These are phyloP conservation scores for Microdochium nivale DNA, from an alignment of 2,329 filamentous ascomycete genomes.

Conservation along the genomic window DNA sequence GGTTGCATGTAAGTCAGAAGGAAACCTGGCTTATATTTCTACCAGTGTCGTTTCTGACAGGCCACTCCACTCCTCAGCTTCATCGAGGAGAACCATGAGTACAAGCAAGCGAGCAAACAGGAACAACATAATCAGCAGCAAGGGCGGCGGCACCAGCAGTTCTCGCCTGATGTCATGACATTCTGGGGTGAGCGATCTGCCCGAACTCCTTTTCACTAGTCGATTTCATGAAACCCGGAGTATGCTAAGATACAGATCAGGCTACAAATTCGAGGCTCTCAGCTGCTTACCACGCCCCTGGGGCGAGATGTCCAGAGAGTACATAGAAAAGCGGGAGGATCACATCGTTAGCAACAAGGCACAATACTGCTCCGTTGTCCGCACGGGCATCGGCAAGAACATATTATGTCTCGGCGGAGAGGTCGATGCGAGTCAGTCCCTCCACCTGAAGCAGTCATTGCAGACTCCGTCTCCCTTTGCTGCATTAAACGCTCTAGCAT, in stretches of 20 bases:
- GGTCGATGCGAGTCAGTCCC: constrained; percentile 76
- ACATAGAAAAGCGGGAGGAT: constrained; percentile 68
- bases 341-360: constrained; percentile 77
- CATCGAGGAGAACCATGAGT: constrained; percentile 81
- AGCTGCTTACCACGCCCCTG: constrained; percentile 68
- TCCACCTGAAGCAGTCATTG: too few relatives aligned
- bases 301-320: constrained; percentile 61
- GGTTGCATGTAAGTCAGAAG: constrained; percentile 41
- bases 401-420: constrained; percentile 80
- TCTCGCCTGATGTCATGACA: constrained; percentile 72
- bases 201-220: background rate
- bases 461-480: too few relatives aligned
- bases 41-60: background rate
- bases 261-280: constrained; percentile 94
- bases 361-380: constrained; percentile 92
- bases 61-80: constrained; percentile 46
- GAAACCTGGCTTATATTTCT: background rate
- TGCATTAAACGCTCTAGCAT: too few relatives aligned
- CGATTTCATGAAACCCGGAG: background rate
- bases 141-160: constrained; percentile 25
- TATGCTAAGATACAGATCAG: constrained; percentile 30
- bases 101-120: constrained; percentile 55
- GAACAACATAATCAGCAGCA: constrained; percentile 48
- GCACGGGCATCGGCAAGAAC: constrained; percentile 72
- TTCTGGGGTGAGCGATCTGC: constrained; percentile 64